phyloP scores from a whole-genome alignment of 192 early-diverging fungal genomes.

The Chytriomyces hyalinus region DNA sequence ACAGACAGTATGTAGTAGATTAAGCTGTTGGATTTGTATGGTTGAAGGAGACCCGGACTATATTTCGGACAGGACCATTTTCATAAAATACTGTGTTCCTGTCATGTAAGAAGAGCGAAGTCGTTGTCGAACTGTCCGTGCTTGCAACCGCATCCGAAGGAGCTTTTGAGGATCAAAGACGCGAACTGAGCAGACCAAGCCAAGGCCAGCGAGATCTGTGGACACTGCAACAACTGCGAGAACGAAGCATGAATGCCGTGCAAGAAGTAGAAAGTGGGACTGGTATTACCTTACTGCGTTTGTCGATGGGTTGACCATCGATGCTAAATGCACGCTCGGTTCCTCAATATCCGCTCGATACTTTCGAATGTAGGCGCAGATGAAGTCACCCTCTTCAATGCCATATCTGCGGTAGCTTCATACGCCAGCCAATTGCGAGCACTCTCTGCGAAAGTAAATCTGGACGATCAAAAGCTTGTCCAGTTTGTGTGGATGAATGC shows the following conservation, averaged over 20 bases:
- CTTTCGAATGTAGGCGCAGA: not conserved
- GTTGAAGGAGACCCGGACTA: too few relatives aligned
- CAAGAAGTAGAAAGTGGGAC: not conserved
- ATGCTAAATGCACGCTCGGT: not conserved
- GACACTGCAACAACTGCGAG: not conserved
- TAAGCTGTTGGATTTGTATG: too few relatives aligned
- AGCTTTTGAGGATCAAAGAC: too few relatives aligned
- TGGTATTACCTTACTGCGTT: not conserved
- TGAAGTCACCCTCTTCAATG: not conserved
- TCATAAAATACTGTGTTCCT: too few relatives aligned
- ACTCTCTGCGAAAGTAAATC: not conserved
- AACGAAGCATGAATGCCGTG: not conserved
- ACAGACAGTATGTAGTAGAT: too few relatives aligned
- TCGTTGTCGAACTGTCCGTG: too few relatives aligned
- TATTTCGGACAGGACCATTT: too few relatives aligned
- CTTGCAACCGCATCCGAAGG: too few relatives aligned
- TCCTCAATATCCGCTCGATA: not conserved
- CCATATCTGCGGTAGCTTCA: not conserved
- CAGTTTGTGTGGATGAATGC: not conserved
- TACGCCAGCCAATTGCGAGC: not conserved
- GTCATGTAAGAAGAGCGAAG: too few relatives aligned
- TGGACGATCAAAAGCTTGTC: not conserved
- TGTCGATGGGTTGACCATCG: not conserved
- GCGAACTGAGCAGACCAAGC: too few relatives aligned
- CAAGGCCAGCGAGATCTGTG: not conserved